Evolutionary conservation across 257 asterid genomes (phyloP), one percentile per base, ranked within the genome.

Genomic region (Nicotiana otophora): DNA sequence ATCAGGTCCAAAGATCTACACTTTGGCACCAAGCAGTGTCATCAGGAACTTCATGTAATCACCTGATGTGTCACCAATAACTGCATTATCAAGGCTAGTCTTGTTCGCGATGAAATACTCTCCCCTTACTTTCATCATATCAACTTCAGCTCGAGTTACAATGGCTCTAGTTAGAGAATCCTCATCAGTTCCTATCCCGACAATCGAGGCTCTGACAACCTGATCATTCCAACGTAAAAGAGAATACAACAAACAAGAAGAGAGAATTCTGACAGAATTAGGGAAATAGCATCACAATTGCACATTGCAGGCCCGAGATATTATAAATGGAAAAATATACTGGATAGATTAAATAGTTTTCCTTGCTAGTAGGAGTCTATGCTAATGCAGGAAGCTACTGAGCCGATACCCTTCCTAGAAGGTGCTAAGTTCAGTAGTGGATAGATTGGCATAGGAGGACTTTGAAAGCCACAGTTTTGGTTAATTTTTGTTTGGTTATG

Each of bases 101-200:
- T 84, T 88, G 84, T 90, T 87, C 36, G 77, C 77, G 14, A 82
- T 81, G 34, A 88, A 87, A 84, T 92, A 95, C 81, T 91, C 98
- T 65, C 63, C 95, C 78, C 85, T 88, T n/a, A 90, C 89, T 86
- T 87, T 88, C 92, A 81, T 83, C 95, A 95, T 65, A 85, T 95
- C 98, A 2, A 93, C 91, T 78, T 92, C 98, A 39, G 97, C 94
- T 67, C 97, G 90, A 75, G 82, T 81, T 9, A 95, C 89, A 15
- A 95, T 88, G n/a, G 90, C 97, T 85, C 98, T 85, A 9, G 90
- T 92, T 83, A 95, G 88, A 19, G 98, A 88, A 82, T 92, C 89
- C 85, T 93, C 98, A 55, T 93, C 94, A 0, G 98, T 95, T 76
- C 98, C 98, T 4, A 93, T 79, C 75, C 98, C 98, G 7, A 82